Percentiles rank a stretch among this genome's conserved stretches.
These are phyloP conservation scores for Pilaira anomala DNA, from an alignment of 192 early-diverging fungal genomes.

Conservation along the genomic window DNA sequence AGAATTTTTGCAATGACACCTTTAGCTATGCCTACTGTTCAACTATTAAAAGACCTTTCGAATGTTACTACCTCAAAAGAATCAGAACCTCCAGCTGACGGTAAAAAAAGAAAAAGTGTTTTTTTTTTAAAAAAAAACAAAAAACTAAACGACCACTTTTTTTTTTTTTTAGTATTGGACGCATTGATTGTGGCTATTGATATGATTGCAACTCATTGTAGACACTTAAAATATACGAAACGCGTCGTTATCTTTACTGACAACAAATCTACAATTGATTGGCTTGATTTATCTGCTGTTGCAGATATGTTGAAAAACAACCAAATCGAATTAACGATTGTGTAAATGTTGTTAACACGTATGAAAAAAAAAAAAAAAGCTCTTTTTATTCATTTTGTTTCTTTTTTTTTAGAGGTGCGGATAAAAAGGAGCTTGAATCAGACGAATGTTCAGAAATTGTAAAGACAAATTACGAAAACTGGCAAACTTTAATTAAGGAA, in stretches of 20 bases:
- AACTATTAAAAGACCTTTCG: too few species aligned
- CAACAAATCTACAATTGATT: constrained; percentile 47
- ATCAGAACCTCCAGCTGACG: too few species aligned
- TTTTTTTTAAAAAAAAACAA: too few species aligned
- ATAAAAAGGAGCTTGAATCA: not conserved
- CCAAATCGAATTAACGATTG: constrained; percentile 30
- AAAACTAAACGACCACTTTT: too few species aligned
- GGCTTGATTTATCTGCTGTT: constrained; percentile 39
- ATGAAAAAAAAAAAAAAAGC: not conserved
- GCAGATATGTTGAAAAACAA: constrained; percentile 23
- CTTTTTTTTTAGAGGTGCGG: not conserved
- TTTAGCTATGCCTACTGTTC: too few species aligned
- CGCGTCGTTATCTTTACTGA: constrained; percentile 66
- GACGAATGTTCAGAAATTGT: not conserved
- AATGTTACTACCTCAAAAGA: too few species aligned
- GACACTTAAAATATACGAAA: constrained; percentile 63
- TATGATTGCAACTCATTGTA: constrained; percentile 53
- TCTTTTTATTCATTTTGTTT: not conserved
- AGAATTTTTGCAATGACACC: too few species aligned
- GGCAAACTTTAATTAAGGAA: constrained; percentile 32
- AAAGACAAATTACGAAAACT: not conserved
- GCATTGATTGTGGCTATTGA: constrained; percentile 58
- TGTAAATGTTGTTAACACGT: constrained; percentile 18
- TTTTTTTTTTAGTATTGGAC: constrained; percentile 51
- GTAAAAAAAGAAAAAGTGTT: too few species aligned